Evolutionary conservation across 192 early-diverging fungal genomes (phyloP), one percentile per base, ranked within the genome.

Genomic region (Mortierella antarctica): DNA sequence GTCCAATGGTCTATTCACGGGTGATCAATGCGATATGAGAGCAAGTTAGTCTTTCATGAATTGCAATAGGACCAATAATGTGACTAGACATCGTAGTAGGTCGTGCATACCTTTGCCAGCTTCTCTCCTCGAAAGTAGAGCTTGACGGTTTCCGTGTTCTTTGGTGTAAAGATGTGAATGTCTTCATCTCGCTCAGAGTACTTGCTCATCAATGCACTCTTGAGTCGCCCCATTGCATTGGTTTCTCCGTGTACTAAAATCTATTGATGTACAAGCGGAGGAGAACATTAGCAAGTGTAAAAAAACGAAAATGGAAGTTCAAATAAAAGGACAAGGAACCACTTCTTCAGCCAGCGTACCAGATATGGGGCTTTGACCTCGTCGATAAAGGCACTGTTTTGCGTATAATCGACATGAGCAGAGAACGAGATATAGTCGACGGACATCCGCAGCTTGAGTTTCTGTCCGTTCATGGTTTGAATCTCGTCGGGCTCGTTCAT

Each of bases 371-470:
- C 91, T 39, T 94, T 92, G 55, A 99, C 93, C 61, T 96, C 96
- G 70, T 99, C 93, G 73, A 99, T 99, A 78, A 99, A 99, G 73
- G 93, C 87, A 57, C 93, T 93, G 84, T 99, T 99, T 83, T 99
- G 96, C 9, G 92, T 89, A 73, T 92, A 98, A 82, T 99, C 98
- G 15, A 99, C 98, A 68, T 99, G 97, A 2, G 98, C 98, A 11
- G 96, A 96, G 82, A 99, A 99, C 6, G 97, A 97, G 13, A 99
- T 94, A 83, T 96, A 98, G 58, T 96, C 91, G 59, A 99, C 93
- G 0, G 92, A 88, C 83, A 97, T 86, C n/a, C 91, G 86, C 11
- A 94, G 83, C 53, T 95, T 92, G 13, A 98, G 87, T 49, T 86
- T 93, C 39, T 88, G 88, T 39, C 98, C 98, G 56, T 89, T 83